Conservation (phyloP, 2,329 filamentous ascomycete genomes). For the Trichoderma sp. region DNA sequence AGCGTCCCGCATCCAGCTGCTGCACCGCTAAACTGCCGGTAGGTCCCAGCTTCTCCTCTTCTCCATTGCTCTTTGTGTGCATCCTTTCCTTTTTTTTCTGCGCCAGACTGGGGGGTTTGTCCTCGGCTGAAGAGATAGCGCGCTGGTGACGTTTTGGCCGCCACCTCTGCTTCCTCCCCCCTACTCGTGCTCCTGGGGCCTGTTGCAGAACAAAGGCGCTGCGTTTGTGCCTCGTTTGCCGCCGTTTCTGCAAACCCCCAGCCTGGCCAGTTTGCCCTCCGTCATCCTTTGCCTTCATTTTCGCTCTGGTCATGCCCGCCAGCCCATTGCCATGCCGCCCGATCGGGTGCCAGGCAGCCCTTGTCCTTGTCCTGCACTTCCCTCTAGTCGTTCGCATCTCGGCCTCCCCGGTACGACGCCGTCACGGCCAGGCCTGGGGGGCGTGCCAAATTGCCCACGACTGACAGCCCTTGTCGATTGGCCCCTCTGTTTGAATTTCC, state of each 20-base stretch:
- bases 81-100: not conserved
- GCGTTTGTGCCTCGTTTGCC: constrained; percentile 25
- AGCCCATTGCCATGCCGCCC: constrained; percentile 21
- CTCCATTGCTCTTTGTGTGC: not conserved
- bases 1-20: constrained; percentile 12
- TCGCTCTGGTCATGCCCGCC: constrained; percentile 16
- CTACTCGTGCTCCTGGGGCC: constrained; percentile 3
- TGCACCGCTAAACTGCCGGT: constrained; percentile 19
- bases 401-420: constrained; percentile 29
- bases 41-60: constrained; percentile 5
- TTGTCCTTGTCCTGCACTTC: constrained; percentile 22
- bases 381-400: constrained; percentile 26
- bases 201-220: not conserved
- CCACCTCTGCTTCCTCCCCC: not conserved
- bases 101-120: constrained; percentile 4
- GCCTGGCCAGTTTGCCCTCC: constrained; percentile 9
- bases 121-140: constrained; percentile 18
- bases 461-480: constrained; percentile 25
- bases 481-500: constrained; percentile 26
- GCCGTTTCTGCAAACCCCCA: constrained; percentile 5
- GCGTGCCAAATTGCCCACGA: constrained; percentile 25
- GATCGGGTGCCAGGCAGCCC: constrained; percentile 26
- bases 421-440: constrained; percentile 18
- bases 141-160: constrained; percentile 27
- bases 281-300: not conserved